These are phyloP conservation scores for Ophiostoma fasciatum DNA, from an alignment of 2,329 filamentous ascomycete species.

Conservation along the genomic window DNA sequence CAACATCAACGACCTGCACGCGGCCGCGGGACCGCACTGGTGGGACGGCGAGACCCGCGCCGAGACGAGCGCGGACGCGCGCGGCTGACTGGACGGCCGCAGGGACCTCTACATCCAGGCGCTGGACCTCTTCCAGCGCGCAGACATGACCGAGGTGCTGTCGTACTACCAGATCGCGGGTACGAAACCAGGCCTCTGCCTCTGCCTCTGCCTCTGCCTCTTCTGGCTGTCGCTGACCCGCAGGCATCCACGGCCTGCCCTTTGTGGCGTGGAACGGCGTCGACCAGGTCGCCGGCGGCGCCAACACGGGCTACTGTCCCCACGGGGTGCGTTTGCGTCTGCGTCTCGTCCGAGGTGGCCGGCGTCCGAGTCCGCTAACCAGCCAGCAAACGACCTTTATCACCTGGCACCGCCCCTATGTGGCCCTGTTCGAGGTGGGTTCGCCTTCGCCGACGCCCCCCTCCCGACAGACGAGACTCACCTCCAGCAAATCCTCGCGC, in stretches of 20 bases:
- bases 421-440: slow-evolving; percentile 38
- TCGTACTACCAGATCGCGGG: slow-evolving; percentile 38
- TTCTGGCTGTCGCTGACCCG: too few relatives aligned
- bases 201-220: not conserved
- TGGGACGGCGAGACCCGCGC: too few relatives aligned
- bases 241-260: slow-evolving; percentile 21
- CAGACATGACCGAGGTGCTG: slow-evolving; percentile 23
- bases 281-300: slow-evolving; percentile 20
- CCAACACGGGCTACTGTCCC: slow-evolving; percentile 27
- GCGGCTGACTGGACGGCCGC: too few relatives aligned
- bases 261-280: slow-evolving; percentile 22
- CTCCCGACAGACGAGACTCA: not conserved
- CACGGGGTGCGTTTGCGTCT: slow-evolving; percentile 25
- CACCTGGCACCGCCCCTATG: slow-evolving; percentile 41
- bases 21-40: slow-evolving; percentile 28
- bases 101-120: slow-evolving; percentile 37
- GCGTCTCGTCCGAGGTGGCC: too few relatives aligned
- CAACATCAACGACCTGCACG: slow-evolving; percentile 32
- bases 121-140: slow-evolving; percentile 27
- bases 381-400: slow-evolving; percentile 32
- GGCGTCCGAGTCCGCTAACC: not conserved
- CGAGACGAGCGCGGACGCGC: too few relatives aligned
- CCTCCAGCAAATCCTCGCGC: slow-evolving; percentile 34
- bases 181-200: slow-evolving; percentile 15
- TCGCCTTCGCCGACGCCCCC: too few relatives aligned